Base-by-base conservation (phyloP, 1,139 yeast genomes). In the Kurtzmaniella natalensis region DNA sequence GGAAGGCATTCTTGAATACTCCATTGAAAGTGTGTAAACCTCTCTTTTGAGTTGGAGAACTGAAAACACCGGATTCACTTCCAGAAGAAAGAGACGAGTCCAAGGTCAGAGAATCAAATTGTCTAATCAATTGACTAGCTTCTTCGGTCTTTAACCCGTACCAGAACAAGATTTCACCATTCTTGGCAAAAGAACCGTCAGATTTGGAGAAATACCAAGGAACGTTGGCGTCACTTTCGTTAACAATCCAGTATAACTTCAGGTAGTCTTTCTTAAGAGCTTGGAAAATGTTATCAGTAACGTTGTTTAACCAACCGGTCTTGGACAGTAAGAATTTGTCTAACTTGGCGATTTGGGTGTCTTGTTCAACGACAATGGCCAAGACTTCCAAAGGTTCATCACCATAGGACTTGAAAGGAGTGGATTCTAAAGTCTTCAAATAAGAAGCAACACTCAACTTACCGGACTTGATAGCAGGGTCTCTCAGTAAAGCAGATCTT, bases 221-320 rank as follows among this genome's bases (percentile, higher is more conserved):
- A 44, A 92, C 76, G 57, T 92, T 89, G 41, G 89, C 79, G 55
- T 89, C 96, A 48, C 83, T 88, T 60, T 92, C 97, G 48, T 81
- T 74, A 30, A 88, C 94, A 32, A 81, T 74, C 98, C 98, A 92
- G 57, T 81, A 88, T 45, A 94, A 70, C 10, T 78, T 61, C 25
- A 70, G 48, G 58, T 76, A 83, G 54, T 89, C 95, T 51, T 81
- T 83, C 47, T 72, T 78, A 47, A 92, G 73, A 14, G 95, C 79
- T 37, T 72, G 76, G 76, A 94, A 92, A 39, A 94, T 84, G 60
- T 89, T 92, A 52, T 92, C 99, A 38, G 96, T 84, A 39, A 92
- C 96, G 48, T 89, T 92, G 67, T 92, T 92, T 55, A 92, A 78
- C 99, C 99, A 92, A 30, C 97, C 97, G 39, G 85, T 77, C 58